Evolutionary conservation across 2,329 filamentous ascomycete genomes (phyloP).

Genomic region (Coleophoma crateriformis): DNA sequence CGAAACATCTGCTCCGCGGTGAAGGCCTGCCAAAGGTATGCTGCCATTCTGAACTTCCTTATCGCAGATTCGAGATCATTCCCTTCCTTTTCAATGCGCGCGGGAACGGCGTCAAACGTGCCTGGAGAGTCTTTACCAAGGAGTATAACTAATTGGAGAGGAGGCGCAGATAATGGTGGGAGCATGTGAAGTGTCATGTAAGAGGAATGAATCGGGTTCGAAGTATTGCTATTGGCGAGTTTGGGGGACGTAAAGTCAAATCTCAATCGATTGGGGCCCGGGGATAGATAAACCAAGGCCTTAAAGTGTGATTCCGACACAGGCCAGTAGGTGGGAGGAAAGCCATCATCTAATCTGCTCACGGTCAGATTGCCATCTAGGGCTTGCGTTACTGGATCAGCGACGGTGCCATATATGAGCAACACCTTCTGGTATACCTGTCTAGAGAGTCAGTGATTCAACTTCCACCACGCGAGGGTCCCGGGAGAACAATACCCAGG

Average conservation of each 20-base stretch:
- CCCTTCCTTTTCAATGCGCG: conserved; percentile 71
- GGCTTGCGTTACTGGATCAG: conserved; percentile 60
- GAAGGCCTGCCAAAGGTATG: conserved; percentile 95
- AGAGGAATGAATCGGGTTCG: conserved; percentile 68
- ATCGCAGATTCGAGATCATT: conserved; percentile 77
- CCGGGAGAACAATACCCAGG: conserved; percentile 61
- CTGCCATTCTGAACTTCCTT: conserved; percentile 89
- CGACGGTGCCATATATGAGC: conserved; percentile 75
- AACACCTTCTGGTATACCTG: conserved; percentile 91
- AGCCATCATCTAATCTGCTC: conserved; percentile 76
- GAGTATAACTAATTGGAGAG: conserved; percentile 83
- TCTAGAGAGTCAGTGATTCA: conserved; percentile 7
- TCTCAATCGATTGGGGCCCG: conserved; percentile 81
- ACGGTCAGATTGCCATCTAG: conserved; percentile 78
- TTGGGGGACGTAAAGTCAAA: conserved; percentile 87
- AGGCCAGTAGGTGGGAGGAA: conserved; percentile 80
- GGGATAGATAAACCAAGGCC: conserved; percentile 80
- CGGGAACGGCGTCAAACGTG: conserved; percentile 77
- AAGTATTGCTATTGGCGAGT: conserved; percentile 61
- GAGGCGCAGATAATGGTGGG: conserved; percentile 70
- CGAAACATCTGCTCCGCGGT: conserved; percentile 95
- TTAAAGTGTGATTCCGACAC: conserved; percentile 90
- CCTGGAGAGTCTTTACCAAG: conserved; percentile 82
- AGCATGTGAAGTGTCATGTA: conserved; percentile 84
- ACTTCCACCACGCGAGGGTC: background rate